Evolutionary conservation across 2,329 filamentous ascomycete genomes (phyloP), one percentile per base, ranked within the genome.

Genomic region (Exophiala lecanii-corni): DNA sequence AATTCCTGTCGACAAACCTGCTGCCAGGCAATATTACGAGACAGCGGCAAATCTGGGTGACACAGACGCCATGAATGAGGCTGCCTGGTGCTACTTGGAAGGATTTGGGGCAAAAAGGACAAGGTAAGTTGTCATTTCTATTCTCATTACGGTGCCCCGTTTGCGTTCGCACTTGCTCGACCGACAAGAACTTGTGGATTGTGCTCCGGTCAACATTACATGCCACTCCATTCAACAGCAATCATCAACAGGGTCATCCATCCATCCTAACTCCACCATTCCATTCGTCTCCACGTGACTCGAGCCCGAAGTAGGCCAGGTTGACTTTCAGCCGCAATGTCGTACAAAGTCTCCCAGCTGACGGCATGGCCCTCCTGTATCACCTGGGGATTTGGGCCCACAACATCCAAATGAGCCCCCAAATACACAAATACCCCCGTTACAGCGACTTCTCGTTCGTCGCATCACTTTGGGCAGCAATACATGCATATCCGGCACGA

Each of bases 61-160:
- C 65, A 87, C 86, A 33, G 92, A 98, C 70, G 92, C 47, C 38
- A 95, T 97, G 89, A 95, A 96, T 62, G 91, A 97, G 66, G 84
- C 84, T 41, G 92, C 82, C 25, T 94, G 89, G 88, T 98, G 92
- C 71, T 97, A 92, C 73, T 67, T 94, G 19, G 85, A 96, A 62
- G 92, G 92, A n/a, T 95, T 94, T 66, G 92, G 92, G 23, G 91
- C 89, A 60, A 92, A 66, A 98, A 97, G 66, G 89, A 98, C 72
- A 97, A 95, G 86, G 91, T 96, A 75, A 67, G 86, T 45, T 23
- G 33, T 36, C 30, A 19, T 40, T 17, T 30, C 23, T 45, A 9
- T 12, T 28, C n/a, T n/a, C n/a, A n/a, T n/a, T n/a, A n/a, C n/a
- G n/a, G n/a, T n/a, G n/a, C n/a, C n/a, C n/a, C n/a, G 23, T 26